Percentiles rank a stretch among this genome's conserved stretches.
Conservation (phyloP, 2,329 filamentous ascomycete genomes). For the Alternaria sp. region DNA sequence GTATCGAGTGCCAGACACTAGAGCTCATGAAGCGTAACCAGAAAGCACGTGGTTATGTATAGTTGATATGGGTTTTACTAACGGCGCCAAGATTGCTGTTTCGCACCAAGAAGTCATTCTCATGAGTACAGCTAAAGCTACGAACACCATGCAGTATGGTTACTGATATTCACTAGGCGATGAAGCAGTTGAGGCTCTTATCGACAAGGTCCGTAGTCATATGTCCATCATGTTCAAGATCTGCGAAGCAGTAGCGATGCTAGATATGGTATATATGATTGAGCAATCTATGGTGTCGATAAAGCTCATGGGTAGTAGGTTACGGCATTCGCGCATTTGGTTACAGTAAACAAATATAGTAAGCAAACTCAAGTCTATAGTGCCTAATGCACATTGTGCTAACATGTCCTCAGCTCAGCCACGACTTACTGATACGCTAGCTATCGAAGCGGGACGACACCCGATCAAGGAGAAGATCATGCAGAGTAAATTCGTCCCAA, state of each 20-base stretch:
- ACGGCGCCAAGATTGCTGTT: conserved; percentile 70
- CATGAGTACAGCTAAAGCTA: conserved; percentile 62
- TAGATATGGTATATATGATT: conserved; percentile 75
- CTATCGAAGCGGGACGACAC: conserved; percentile 77
- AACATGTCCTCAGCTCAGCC: conserved; percentile 63
- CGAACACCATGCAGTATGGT: too few species aligned
- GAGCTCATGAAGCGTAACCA: conserved; percentile 79
- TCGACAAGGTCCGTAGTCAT: conserved; percentile 74
- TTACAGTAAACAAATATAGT: conserved; percentile 70
- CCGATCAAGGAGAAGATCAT: conserved; percentile 80
- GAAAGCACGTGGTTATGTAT: conserved; percentile 37
- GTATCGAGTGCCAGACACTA: conserved; percentile 86
- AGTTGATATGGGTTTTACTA: background rate
- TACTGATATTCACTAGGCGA: conserved; percentile 58
- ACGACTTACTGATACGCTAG: conserved; percentile 72
- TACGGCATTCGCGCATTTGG: conserved; percentile 63
- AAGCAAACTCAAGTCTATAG: conserved; percentile 9
- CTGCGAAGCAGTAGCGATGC: conserved; percentile 83
- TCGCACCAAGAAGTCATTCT: conserved; percentile 84
- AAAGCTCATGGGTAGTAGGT: conserved; percentile 29
- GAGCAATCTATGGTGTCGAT: background rate
- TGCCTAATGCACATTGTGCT: conserved; percentile 6
- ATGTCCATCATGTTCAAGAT: conserved; percentile 80
- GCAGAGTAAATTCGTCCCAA: conserved; percentile 76
- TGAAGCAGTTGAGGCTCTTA: conserved; percentile 73